Evolutionary conservation across 2,329 filamentous ascomycete genomes (phyloP).

Genomic region (Karstenula rhodostoma): DNA sequence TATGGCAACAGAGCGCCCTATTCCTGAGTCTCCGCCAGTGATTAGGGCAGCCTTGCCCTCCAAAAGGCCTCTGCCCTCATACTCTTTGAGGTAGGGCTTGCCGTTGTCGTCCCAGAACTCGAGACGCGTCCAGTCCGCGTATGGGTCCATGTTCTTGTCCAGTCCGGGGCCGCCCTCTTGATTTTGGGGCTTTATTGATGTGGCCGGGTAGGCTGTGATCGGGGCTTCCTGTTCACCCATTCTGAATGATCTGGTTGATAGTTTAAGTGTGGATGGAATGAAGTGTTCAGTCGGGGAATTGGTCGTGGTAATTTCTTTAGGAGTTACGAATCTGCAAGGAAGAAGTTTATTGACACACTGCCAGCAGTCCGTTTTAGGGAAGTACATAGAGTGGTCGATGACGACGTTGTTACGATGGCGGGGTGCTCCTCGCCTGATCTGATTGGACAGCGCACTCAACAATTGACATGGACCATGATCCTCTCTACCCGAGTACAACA

Average conservation of each 20-base stretch:
- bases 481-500: background rate
- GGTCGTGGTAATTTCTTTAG: background rate
- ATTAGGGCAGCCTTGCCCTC: slow-evolving; percentile 62
- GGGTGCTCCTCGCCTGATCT: background rate
- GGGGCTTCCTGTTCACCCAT: slow-evolving; percentile 26
- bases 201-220: slow-evolving; percentile 24
- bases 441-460: background rate
- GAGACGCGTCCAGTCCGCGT: slow-evolving; percentile 30
- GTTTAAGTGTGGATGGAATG: background rate
- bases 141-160: slow-evolving; percentile 25
- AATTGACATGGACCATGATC: background rate
- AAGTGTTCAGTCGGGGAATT: background rate
- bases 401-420: slow-evolving; percentile 12
- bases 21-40: slow-evolving; percentile 80
- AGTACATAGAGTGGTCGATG: background rate
- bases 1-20: slow-evolving; percentile 75
- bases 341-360: no score
- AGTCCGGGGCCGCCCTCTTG: slow-evolving; percentile 29
- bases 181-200: slow-evolving; percentile 25
- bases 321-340: background rate
- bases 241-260: slow-evolving; percentile 12
- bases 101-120: slow-evolving; percentile 32
- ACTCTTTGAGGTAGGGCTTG: slow-evolving; percentile 33
- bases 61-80: slow-evolving; percentile 28
- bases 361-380: background rate